These are phyloP conservation scores for Pythium phragmitis DNA, from an alignment of 352 stramenopile genomes.

Conservation along the genomic window DNA sequence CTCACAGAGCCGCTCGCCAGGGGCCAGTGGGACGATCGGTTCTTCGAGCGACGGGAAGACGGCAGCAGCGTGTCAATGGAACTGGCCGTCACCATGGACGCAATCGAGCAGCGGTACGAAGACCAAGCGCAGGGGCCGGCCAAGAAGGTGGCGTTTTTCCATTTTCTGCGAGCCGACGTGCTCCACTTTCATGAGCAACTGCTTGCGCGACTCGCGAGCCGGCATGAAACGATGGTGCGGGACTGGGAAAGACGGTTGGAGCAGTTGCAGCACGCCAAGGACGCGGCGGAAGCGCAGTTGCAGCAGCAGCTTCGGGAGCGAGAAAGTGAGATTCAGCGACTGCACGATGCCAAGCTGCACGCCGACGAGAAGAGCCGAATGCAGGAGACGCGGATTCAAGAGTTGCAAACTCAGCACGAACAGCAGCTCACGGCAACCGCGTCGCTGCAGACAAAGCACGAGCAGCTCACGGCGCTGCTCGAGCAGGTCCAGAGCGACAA, in stretches of 20 bases:
- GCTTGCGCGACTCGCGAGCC: constrained; percentile 38
- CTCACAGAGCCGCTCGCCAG: constrained; percentile 39
- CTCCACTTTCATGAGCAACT: constrained; percentile 53
- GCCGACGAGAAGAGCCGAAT: constrained; percentile 55
- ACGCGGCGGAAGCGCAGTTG: constrained; percentile 41
- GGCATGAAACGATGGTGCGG: constrained; percentile 23
- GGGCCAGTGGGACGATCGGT: constrained; percentile 40
- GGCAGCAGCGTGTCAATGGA: constrained; percentile 17
- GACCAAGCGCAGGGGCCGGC: constrained; percentile 53
- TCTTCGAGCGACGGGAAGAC: constrained; percentile 1
- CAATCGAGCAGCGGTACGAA: constrained; percentile 61
- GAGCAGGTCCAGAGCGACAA: constrained; percentile 33
- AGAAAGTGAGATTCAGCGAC: constrained; percentile 39
- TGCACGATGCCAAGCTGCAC: constrained; percentile 47
- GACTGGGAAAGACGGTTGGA: constrained; percentile 33
- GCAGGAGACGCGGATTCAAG: constrained; percentile 37
- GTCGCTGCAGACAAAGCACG: constrained; percentile 39
- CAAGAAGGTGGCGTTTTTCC: constrained; percentile 66
- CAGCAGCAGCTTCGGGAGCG: constrained; percentile 49
- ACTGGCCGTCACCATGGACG: constrained; percentile 43
- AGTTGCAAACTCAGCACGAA: constrained; percentile 39
- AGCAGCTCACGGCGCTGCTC: constrained; percentile 27
- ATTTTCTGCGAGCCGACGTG: constrained; percentile 60
- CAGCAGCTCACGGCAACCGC: constrained; percentile 35
- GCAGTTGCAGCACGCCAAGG: constrained; percentile 38